Conservation (phyloP, 192 early-diverging fungal genomes). For the Coemansia sp. region DNA sequence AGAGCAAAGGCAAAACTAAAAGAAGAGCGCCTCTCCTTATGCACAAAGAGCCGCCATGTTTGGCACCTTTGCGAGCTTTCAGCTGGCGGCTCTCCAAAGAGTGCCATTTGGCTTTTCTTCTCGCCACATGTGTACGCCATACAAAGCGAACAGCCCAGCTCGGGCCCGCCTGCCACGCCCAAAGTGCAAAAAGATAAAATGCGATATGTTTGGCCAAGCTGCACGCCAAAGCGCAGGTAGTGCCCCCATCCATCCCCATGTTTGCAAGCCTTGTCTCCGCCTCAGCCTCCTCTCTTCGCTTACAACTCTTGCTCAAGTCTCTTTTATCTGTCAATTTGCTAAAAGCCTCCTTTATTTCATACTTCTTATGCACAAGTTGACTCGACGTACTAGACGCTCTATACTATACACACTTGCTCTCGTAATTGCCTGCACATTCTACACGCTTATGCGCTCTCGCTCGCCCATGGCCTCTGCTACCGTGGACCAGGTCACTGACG, state of each 20-base stretch:
- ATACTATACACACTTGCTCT: not conserved
- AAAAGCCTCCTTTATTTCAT: not conserved
- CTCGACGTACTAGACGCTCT: not conserved
- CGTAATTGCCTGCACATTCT: not conserved
- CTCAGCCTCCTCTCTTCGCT: no score
- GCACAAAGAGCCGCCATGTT: not conserved
- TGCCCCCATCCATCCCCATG: no score
- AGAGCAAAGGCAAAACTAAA: not conserved
- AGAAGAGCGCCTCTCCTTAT: no score
- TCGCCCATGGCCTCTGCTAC: not conserved
- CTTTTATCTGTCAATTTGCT: not conserved
- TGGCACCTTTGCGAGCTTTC: not conserved
- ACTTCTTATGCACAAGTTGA: not conserved
- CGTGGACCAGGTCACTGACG: not conserved
- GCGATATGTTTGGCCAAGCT: no score
- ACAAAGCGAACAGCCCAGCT: no score
- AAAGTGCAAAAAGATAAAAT: no score
- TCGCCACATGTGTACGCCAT: no score
- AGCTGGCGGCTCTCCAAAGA: no score
- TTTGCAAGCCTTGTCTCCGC: no score
- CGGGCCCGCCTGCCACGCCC: no score
- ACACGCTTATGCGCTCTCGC: not conserved
- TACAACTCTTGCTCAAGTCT: not conserved
- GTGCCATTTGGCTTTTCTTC: no score
- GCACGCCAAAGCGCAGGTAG: no score